Evolutionary conservation across 345 rosid species (phyloP).

Genomic region (Trapa incisa): DNA sequence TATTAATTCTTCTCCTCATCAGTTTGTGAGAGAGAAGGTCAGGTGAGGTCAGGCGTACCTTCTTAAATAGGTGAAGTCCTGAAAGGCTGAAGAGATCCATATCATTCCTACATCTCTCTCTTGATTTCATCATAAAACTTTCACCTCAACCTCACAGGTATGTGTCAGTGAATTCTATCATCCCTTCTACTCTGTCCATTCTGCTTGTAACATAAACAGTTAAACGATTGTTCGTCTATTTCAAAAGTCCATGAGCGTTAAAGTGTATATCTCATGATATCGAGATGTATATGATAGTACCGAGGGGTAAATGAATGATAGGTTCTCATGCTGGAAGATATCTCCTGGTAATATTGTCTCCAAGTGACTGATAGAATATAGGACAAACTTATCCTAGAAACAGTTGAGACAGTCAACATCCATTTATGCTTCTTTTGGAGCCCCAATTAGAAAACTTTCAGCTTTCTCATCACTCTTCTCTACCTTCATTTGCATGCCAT

Average conservation of each 20-base stretch:
- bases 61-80: background rate
- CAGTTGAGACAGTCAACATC: constrained; percentile 10
- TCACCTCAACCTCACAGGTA: background rate
- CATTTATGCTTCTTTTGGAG: constrained; percentile 13
- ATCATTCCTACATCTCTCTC: background rate
- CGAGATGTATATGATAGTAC: background rate
- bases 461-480: constrained; percentile 3
- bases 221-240: no score
- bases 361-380: constrained; percentile 15
- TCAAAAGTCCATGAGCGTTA: background rate
- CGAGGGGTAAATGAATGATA: background rate
- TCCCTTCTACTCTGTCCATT: no score
- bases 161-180: background rate
- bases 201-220: no score
- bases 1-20: constrained; percentile 19
- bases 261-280: background rate
- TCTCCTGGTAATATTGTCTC: background rate
- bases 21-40: background rate
- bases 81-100: background rate
- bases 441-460: constrained; percentile 15
- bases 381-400: constrained; percentile 26
- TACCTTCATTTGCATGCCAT: constrained; percentile 1
- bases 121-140: background rate
- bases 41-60: background rate
- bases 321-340: constrained; percentile 4